These are phyloP conservation scores for Nematodospora anomalae DNA, from an alignment of 1,139 yeast species.

Conservation along the genomic window DNA sequence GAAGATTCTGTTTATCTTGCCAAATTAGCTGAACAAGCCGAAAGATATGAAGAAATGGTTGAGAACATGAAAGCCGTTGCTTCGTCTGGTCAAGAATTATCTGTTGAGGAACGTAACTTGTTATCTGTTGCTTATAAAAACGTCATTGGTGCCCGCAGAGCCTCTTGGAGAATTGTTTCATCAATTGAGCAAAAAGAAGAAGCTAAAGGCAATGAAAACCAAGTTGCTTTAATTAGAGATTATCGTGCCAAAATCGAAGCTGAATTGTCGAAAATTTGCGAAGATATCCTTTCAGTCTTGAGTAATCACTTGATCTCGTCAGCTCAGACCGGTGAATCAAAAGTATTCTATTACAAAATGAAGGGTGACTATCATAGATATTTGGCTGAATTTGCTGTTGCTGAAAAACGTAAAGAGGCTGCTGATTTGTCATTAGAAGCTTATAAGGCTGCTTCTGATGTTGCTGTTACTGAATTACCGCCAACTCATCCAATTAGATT, in stretches of 20 bases:
- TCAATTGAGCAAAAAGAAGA: constrained; percentile 98
- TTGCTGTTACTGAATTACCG: constrained; percentile 94
- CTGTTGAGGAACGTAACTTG: constrained; percentile 96
- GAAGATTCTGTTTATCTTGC: constrained; percentile 99
- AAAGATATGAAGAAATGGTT: constrained; percentile 99
- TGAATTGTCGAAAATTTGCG: constrained; percentile 92
- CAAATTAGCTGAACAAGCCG: constrained; percentile 99
- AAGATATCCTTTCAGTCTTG: constrained; percentile 85
- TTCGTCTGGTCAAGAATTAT: constrained; percentile 90
- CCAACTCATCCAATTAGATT: constrained; percentile 99
- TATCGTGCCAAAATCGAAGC: constrained; percentile 94
- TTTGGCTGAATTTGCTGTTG: constrained; percentile 92
- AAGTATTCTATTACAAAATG: constrained; percentile 98
- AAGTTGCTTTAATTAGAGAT: constrained; percentile 86
- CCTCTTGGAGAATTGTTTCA: constrained; percentile 98
- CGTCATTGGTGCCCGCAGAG: constrained; percentile 98
- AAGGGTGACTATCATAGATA: constrained; percentile 99
- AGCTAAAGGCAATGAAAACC: constrained; percentile 88
- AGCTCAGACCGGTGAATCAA: constrained; percentile 95
- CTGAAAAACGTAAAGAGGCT: constrained; percentile 89
- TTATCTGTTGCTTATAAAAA: constrained; percentile 97
- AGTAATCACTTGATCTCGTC: constrained; percentile 89
- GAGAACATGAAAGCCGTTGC: constrained; percentile 98
- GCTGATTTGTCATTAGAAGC: constrained; percentile 93
- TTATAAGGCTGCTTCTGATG: constrained; percentile 92